Evolutionary conservation across 345 rosid genomes (phyloP).

Genomic region (Abelmoschus esculentus): DNA sequence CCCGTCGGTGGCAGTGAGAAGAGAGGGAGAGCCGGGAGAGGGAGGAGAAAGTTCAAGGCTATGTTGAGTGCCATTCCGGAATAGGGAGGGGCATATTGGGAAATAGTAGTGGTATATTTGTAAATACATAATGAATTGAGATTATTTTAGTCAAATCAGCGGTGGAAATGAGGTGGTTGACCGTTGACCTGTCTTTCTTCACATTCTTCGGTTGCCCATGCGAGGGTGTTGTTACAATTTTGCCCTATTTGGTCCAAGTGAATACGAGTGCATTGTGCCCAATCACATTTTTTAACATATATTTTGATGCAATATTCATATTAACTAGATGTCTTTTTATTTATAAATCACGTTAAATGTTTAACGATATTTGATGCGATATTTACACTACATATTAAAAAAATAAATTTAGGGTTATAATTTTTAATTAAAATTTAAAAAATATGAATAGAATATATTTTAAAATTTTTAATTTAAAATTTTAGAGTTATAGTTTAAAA

Average conservation of each 20-base stretch:
- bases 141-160: slow-evolving; percentile 13
- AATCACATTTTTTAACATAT: too few species aligned
- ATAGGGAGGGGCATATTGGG: slow-evolving; percentile 32
- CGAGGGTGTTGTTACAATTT: slow-evolving; percentile 14
- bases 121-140: slow-evolving; percentile 19
- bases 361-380: too few species aligned
- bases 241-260: slow-evolving; percentile 29
- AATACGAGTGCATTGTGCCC: neutral
- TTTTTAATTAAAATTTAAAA: too few species aligned
- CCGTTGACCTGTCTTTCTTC: neutral
- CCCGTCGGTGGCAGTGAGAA: slow-evolving; percentile 16
- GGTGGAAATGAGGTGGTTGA: neutral
- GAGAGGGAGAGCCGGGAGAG: neutral
- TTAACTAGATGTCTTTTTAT: too few species aligned
- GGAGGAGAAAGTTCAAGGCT: slow-evolving; percentile 39
- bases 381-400: too few species aligned
- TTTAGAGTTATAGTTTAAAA: too few species aligned
- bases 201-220: too few species aligned
- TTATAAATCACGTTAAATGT: too few species aligned
- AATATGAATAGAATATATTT: too few species aligned
- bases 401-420: too few species aligned
- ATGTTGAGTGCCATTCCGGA: slow-evolving; percentile 68
- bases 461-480: too few species aligned
- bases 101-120: slow-evolving; percentile 11
- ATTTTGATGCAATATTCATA: too few species aligned